Evolutionary conservation across 164 flowering plant genomes (phyloP), one percentile per base, ranked within the genome.

Genomic region (Euptelea pleiosperma): DNA sequence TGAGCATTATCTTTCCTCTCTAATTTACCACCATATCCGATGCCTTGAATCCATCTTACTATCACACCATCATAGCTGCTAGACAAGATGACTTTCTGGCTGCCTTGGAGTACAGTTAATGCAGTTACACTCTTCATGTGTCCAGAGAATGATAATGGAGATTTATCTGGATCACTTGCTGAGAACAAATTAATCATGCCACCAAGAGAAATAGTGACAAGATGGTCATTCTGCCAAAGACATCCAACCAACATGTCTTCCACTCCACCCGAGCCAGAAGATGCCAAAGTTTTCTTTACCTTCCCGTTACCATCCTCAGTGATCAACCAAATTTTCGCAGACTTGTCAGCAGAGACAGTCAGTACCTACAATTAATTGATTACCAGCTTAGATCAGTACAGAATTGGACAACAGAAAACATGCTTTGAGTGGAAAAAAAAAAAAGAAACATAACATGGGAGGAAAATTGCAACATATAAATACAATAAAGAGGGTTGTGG

Each of bases 231-330:
- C 67, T 73, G 88, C 99, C 99, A 94, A 53, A 94, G 85, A 61
- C 97, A 83, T 36, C 99, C 99, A 69, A 94, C 99, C 19, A 86
- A 76, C 99, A 93, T 93, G 62, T 90, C 97, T 19, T 91, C 96
- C 41, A 93, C 80, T 61, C 98, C 97, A 59, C 99, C 99, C 18
- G 88, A 77, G 35, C 86, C 88, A 34, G 85, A 73, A 69, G 74
- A 72, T 37, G 71, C 43, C 70, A 90, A 66, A 16, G 97, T 93
- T 66, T 77, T 85, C 51, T 64, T 75, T 70, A 90, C 71, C 61
- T 67, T 81, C 36, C 99, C 99, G 68, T 54, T 78, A 50, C 86
- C 82, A 68, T 88, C 86, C 42, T 78, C 92, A 49, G 80, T 60
- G 19, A 93, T 81, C 43, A 86, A 93, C 99, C 97, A 90, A 46